Conservation (phyloP, 176 grass and related monocot species). For the Bromus sterilis region DNA sequence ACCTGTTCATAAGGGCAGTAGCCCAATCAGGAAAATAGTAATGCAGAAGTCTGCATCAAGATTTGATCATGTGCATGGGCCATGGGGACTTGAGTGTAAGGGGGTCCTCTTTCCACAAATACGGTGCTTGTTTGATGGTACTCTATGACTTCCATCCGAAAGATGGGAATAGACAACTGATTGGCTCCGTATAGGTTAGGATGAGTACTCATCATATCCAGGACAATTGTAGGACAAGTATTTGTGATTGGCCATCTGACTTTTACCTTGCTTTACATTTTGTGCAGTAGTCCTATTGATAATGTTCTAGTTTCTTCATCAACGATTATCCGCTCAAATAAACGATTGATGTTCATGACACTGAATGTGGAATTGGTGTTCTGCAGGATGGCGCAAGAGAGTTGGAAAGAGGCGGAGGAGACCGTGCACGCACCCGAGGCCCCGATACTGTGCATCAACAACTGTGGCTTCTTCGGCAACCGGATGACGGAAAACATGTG, state of each 20-base stretch:
- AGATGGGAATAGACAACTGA: neutral
- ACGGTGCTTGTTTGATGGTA: neutral
- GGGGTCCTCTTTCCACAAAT: neutral
- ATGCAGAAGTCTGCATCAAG: neutral
- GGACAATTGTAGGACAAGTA: neutral
- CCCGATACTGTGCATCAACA: conserved; percentile 51
- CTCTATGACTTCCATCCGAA: neutral
- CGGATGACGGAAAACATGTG: conserved; percentile 47
- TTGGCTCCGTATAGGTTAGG: neutral
- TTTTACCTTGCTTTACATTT: neutral
- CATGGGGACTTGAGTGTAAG: neutral
- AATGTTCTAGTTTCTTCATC: neutral
- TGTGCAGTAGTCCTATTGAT: neutral
- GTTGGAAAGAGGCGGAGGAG: conserved; percentile 44
- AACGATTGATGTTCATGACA: too few species aligned
- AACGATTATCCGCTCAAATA: neutral
- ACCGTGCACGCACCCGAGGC: conserved; percentile 38
- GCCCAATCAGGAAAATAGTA: neutral
- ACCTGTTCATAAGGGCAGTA: neutral
- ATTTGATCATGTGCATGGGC: neutral
- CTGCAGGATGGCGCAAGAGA: conserved; percentile 50
- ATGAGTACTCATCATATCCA: neutral
- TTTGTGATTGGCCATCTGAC: neutral
- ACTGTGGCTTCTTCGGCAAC: conserved; percentile 68
- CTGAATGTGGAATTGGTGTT: neutral